Conservation (phyloP, 1,284 basidiomycete species). For the Puccinia novopanici region DNA sequence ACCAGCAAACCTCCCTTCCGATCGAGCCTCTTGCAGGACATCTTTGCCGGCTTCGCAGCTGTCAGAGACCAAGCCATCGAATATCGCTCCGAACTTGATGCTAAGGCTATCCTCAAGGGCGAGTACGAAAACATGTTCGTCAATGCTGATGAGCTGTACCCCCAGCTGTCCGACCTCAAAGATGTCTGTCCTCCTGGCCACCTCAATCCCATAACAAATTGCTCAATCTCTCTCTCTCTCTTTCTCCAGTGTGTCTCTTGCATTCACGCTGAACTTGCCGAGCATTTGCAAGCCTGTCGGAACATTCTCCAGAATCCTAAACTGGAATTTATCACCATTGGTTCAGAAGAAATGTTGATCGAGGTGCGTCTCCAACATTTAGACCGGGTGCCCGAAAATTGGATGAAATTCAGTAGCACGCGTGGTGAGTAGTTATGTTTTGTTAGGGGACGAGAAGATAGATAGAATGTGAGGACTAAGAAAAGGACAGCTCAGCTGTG, state of each 20-base stretch:
- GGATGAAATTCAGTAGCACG: constrained; percentile 39
- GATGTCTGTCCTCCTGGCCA: constrained; percentile 8
- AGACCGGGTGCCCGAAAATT: constrained; percentile 25
- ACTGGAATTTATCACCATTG: constrained; percentile 55
- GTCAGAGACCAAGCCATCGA: constrained; percentile 42
- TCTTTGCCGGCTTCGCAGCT: constrained; percentile 52
- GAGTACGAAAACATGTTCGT: constrained; percentile 35
- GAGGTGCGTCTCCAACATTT: constrained; percentile 53
- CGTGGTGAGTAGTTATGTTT: constrained; percentile 15
- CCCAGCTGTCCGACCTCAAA: constrained; percentile 30
- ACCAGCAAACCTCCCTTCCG: constrained; percentile 12
- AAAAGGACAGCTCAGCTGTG: constrained; percentile 23
- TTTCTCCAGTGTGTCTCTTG: constrained; percentile 32
- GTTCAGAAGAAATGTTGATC: constrained; percentile 56
- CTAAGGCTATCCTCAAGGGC: constrained; percentile 52
- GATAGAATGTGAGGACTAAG: neutral
- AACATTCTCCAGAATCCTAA: constrained; percentile 55
- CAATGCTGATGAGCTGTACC: constrained; percentile 37
- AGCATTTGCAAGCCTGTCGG: constrained; percentile 56
- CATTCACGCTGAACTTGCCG: constrained; percentile 54
- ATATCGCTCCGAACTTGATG: constrained; percentile 52
- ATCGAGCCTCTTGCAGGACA: constrained; percentile 53
- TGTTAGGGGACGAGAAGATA: neutral
- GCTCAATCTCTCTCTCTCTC: constrained; percentile 1
- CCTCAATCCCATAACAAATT: neutral